These are phyloP conservation scores for Cucumis cinereus DNA, from an alignment of 306 rosid genomes.

Conservation along the genomic window DNA sequence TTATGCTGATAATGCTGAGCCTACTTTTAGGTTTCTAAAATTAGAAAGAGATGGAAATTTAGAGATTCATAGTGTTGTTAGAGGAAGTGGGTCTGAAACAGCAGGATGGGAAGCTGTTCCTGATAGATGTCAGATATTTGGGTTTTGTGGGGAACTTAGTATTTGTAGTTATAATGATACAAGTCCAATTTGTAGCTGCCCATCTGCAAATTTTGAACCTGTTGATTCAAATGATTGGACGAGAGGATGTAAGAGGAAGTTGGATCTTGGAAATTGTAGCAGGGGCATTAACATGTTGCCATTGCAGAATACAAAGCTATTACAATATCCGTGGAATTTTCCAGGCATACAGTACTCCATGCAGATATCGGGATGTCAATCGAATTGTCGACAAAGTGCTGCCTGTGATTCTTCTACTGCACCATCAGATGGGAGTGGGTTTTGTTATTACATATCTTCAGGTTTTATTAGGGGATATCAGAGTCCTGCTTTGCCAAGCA, in stretches of 20 bases:
- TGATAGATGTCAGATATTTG: constrained; percentile 56
- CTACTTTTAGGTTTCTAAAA: constrained; percentile 36
- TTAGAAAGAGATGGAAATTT: constrained; percentile 58
- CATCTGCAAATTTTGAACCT: constrained; percentile 48
- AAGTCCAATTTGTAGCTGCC: constrained; percentile 43
- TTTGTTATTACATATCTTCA: constrained; percentile 35
- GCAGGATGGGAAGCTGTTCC: constrained; percentile 51
- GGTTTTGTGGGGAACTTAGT: constrained; percentile 58
- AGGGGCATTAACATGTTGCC: constrained; percentile 24
- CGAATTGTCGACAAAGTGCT: constrained; percentile 35
- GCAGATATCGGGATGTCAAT: constrained; percentile 41
- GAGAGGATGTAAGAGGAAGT: constrained; percentile 1
- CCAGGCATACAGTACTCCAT: constrained; percentile 20
- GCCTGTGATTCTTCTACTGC: constrained; percentile 55
- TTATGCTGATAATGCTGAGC: constrained; percentile 21
- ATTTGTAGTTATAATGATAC: constrained; percentile 52
- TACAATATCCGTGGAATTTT: constrained; percentile 31
- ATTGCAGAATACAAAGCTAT: constrained; percentile 30
- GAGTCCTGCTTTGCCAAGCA: constrained; percentile 41
- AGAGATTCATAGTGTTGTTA: constrained; percentile 38
- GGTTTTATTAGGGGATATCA: constrained; percentile 37
- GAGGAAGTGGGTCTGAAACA: constrained; percentile 21
- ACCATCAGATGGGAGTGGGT: constrained; percentile 50
- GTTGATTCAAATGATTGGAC: constrained; percentile 22
- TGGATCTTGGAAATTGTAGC: neutral